Evolutionary conservation across 129 eudicot species (phyloP), one percentile per base, ranked within the genome.

Genomic region (Glebionis coronaria): DNA sequence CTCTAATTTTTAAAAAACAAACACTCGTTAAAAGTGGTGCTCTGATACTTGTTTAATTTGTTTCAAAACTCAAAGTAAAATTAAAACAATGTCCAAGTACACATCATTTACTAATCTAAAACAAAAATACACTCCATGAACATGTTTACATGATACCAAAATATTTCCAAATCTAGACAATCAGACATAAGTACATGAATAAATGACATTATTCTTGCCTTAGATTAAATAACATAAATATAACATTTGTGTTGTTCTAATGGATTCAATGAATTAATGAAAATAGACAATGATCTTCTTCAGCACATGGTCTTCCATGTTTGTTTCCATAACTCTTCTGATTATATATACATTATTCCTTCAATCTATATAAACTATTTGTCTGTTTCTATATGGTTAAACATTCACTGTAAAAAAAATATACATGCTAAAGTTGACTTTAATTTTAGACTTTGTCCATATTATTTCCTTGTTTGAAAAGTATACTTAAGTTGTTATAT

Each of bases 261-360:
- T 56, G 38, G 80, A 76, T 76, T 68, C 80, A 76, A 68, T 76
- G 80, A 68, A 68, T 75, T 25, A 75, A 75, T 58, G 72, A 64
- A 61, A 81, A 87, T 79, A 68, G 82, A 87, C 90, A 82, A 72
- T 75, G 84, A 75, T 84, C 88, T 72, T 63, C 79, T 67, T 75
- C 54, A 23, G 79, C 95, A 88, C 95, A 82, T 84, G 95, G 88
- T 77, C 73, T 66, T 82, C 84, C 83, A 77, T 80, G 78, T 76
- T 23, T 77, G 86, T 78, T 75, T 78, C 85, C 82, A 61, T 46
- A 63, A 78, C 73, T 63, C 62, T 20, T 52, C 20, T 69, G 46
- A 68, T 75, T 74, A 31, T 56, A 44, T 56, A 63, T 51, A 68
- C 56, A 75, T 74, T 75, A 58, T 68, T 75, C 27, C 38, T 50